Conservation (phyloP, 257 asterid species). For the Datura wrightii region DNA sequence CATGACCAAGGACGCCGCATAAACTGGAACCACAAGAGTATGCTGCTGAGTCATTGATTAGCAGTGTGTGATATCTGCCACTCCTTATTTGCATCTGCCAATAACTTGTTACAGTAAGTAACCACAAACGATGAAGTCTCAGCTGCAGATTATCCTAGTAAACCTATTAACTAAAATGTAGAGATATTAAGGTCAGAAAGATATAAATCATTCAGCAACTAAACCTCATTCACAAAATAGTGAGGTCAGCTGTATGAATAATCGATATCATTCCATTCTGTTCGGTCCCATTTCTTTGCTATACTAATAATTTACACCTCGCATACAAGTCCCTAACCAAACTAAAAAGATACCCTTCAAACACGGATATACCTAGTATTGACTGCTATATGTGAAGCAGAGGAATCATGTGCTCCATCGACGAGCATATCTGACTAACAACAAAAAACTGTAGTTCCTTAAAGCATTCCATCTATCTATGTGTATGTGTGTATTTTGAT, state of each 20-base stretch:
- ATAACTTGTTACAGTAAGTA: constrained; percentile 40
- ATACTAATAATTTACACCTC: neutral
- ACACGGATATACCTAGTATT: neutral
- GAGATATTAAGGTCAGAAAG: neutral
- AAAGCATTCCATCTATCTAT: neutral
- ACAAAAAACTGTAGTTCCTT: neutral
- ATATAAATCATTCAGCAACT: constrained; percentile 24
- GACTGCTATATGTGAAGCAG: neutral
- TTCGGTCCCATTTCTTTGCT: neutral
- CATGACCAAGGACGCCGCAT: constrained; percentile 95
- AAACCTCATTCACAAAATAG: neutral
- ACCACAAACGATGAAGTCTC: neutral
- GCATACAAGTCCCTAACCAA: neutral
- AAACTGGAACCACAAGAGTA: constrained; percentile 90
- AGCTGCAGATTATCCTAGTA: neutral
- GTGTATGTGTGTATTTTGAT: neutral
- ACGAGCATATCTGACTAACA: neutral
- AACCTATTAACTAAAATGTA: neutral
- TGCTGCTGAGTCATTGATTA: constrained; percentile 63
- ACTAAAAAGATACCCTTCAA: neutral
- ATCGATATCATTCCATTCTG: neutral
- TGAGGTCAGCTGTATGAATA: neutral
- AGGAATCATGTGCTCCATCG: neutral
- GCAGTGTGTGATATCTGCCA: constrained; percentile 83
- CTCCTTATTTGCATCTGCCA: constrained; percentile 87